Evolutionary conservation across 2,329 filamentous ascomycete genomes (phyloP).

Genomic region (Colletotrichum cereale): DNA sequence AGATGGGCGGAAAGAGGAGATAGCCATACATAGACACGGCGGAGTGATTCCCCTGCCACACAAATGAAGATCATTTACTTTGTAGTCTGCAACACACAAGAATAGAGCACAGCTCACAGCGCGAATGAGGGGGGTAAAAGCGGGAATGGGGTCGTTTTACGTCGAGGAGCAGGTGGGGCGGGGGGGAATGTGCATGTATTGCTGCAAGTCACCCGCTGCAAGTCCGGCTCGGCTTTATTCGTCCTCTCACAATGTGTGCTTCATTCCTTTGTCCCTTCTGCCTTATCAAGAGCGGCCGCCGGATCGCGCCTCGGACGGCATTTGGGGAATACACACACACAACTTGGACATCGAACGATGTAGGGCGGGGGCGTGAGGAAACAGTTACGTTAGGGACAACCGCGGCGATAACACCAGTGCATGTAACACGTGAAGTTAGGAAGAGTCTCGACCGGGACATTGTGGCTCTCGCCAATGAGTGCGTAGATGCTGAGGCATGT

Average conservation of each 20-base stretch:
- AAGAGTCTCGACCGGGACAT: background rate
- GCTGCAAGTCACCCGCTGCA: conserved; percentile 14
- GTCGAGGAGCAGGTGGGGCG: background rate
- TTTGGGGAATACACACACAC: background rate
- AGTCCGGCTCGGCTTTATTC: background rate
- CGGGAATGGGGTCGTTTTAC: background rate
- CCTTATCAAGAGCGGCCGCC: background rate
- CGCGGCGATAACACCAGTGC: background rate
- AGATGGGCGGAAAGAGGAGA: background rate
- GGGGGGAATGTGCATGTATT: background rate
- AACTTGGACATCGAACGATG: conserved; percentile 1
- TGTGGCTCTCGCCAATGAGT: background rate
- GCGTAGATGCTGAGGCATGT: too few species aligned
- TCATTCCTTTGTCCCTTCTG: background rate
- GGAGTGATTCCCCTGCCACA: background rate
- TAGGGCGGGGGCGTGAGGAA: conserved; percentile 5
- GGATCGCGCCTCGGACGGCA: background rate
- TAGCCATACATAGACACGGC: background rate
- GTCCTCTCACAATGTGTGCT: background rate
- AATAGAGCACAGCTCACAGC: background rate
- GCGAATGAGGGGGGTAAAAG: background rate
- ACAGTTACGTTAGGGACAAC: background rate
- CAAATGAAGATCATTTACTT: background rate
- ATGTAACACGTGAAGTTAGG: background rate
- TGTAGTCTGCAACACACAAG: background rate